Percentiles rank a stretch among this genome's conserved stretches.
phyloP scores from a whole-genome alignment of 208 protist species.

The Crithidia thermophila region DNA sequence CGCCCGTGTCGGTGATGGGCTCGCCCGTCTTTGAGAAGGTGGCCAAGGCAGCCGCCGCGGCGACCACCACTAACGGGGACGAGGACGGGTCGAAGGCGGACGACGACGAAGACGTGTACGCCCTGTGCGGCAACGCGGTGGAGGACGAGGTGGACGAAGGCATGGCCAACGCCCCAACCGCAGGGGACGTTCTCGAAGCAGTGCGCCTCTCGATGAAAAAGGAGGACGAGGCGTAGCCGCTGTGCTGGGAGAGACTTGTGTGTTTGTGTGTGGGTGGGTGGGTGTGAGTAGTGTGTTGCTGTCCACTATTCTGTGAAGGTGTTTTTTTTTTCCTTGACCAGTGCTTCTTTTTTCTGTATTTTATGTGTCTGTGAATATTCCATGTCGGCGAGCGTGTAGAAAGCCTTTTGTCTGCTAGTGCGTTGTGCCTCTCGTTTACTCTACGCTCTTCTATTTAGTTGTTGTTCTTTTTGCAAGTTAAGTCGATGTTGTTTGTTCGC shows the following conservation, averaged over 20 bases:
- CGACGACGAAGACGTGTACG: constrained; percentile 14
- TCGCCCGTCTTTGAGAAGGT: constrained; percentile 56
- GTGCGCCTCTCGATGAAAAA: constrained; percentile 39
- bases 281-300: neutral
- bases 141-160: constrained; percentile 9
- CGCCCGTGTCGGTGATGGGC: constrained; percentile 45
- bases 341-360: neutral
- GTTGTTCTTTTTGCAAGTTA: neutral
- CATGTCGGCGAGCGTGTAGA: neutral
- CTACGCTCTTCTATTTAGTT: neutral
- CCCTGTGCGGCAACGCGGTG: constrained; percentile 12
- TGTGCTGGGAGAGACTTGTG: neutral
- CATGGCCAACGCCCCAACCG: constrained; percentile 19
- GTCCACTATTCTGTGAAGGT: too few species aligned
- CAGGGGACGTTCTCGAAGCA: constrained; percentile 33
- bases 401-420: too few species aligned
- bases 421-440: neutral
- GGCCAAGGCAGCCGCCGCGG: constrained; percentile 1
- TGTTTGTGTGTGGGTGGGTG: neutral
- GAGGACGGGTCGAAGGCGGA: constrained; percentile 7
- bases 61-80: neutral
- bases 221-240: constrained; percentile 20
- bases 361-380: neutral
- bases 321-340: neutral
- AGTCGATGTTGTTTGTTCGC: neutral